A percentile compares a stretch with the other conserved stretches of the same genome.
Evolutionary conservation across 306 rosid genomes (phyloP).

Genomic region (Ochetophila trinervis): DNA sequence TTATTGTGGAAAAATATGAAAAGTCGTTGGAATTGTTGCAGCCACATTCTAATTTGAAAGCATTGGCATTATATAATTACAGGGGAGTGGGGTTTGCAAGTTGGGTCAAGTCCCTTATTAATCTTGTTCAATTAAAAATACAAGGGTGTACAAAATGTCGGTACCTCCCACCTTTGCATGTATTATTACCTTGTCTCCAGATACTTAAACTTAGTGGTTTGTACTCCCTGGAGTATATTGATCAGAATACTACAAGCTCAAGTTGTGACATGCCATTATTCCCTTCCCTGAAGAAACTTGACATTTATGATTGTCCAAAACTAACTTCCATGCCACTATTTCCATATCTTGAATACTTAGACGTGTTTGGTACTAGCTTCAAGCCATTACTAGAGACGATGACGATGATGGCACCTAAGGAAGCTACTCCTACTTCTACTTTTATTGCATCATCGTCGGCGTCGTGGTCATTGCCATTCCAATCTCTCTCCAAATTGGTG

Average conservation of each 20-base stretch:
- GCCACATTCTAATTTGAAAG: not conserved
- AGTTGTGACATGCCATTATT: not conserved
- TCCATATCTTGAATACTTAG: not conserved
- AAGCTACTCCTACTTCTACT: not conserved
- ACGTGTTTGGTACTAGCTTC: not conserved
- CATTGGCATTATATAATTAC: too few relatives aligned
- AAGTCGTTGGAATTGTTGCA: not conserved
- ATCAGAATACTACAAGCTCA: not conserved
- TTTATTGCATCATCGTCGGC: not conserved
- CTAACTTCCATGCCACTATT: too few relatives aligned
- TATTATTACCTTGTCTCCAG: not conserved
- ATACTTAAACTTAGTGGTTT: not conserved
- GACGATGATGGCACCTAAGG: not conserved
- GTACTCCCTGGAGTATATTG: not conserved
- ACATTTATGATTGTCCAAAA: not conserved
- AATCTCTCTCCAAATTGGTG: not conserved
- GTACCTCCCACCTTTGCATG: not conserved
- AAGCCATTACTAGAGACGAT: not conserved
- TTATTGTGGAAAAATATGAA: not conserved
- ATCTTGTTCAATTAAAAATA: not conserved
- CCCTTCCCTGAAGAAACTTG: not conserved
- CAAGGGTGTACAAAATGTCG: not conserved
- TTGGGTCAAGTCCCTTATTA: not conserved
- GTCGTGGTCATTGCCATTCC: not conserved
- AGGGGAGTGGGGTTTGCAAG: not conserved